phyloP scores from a whole-genome alignment of 2,329 filamentous ascomycete genomes.

The Fusarium compactum region DNA sequence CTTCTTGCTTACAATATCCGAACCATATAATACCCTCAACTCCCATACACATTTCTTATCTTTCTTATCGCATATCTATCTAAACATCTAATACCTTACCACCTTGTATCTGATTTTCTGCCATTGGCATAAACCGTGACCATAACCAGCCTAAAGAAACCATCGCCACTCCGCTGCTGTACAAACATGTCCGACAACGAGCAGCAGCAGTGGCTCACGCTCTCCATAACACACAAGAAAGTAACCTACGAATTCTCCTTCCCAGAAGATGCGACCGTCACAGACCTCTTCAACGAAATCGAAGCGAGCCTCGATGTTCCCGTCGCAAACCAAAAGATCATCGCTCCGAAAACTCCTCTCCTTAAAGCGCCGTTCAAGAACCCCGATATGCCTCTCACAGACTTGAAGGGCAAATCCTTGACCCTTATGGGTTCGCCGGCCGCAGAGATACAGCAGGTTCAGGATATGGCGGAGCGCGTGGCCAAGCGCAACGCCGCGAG shows the following conservation, averaged over 20 bases:
- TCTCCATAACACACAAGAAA: constrained; percentile 62
- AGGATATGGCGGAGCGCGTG: constrained; percentile 61
- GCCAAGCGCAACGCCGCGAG: constrained; percentile 61
- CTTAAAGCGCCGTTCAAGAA: constrained; percentile 74
- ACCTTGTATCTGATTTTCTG: background rate
- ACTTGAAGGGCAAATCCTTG: constrained; percentile 69
- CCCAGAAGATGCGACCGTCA: constrained; percentile 60
- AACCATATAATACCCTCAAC: constrained; percentile 4
- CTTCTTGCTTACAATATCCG: constrained; percentile 3
- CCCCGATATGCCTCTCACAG: constrained; percentile 61
- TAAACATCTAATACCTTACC: background rate
- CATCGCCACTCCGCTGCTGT: constrained; percentile 31
- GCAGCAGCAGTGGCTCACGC: constrained; percentile 52
- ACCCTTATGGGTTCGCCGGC: constrained; percentile 73
- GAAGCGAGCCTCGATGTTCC: constrained; percentile 69
- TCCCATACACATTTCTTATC: constrained; percentile 17
- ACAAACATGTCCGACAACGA: constrained; percentile 37
- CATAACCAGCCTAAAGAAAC: constrained; percentile 11
- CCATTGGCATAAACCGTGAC: constrained; percentile 19
- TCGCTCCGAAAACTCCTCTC: constrained; percentile 73
- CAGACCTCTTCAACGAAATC: constrained; percentile 71
- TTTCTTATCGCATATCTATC: background rate
- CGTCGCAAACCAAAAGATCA: constrained; percentile 73
- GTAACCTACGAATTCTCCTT: constrained; percentile 59
- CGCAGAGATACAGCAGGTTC: constrained; percentile 68